Conservation (phyloP, 345 rosid genomes). For the Populus alba region DNA sequence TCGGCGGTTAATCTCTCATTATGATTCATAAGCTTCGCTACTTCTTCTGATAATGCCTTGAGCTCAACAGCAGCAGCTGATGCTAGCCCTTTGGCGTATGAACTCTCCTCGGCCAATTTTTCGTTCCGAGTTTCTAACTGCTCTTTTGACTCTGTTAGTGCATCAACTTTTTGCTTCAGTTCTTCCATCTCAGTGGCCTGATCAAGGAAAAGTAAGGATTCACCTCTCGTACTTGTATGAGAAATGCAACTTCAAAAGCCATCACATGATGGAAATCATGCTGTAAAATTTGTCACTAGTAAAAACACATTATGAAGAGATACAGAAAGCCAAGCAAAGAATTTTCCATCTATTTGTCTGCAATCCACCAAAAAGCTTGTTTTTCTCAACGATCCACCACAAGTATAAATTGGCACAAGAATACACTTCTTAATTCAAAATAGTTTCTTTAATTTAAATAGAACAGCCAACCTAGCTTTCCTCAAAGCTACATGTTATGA, state of each 20-base stretch:
- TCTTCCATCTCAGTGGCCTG: slow-evolving; percentile 74
- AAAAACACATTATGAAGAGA: neutral
- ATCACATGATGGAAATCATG: neutral
- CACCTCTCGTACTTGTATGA: slow-evolving; percentile 1
- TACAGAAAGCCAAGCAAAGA: neutral
- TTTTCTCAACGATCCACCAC: neutral
- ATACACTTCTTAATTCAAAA: neutral
- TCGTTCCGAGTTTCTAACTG: slow-evolving; percentile 71
- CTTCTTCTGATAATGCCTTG: slow-evolving; percentile 95
- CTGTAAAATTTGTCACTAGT: neutral
- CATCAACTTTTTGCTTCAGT: slow-evolving; percentile 57
- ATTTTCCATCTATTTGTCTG: neutral
- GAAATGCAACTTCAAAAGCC: neutral
- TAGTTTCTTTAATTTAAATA: neutral
- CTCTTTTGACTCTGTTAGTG: slow-evolving; percentile 60
- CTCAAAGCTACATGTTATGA: neutral
- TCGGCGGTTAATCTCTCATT: slow-evolving; percentile 78
- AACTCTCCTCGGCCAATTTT: slow-evolving; percentile 89
- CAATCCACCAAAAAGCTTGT: neutral
- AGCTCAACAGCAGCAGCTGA: slow-evolving; percentile 99
- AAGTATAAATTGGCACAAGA: neutral
- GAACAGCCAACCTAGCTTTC: neutral
- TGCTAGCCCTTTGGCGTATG: slow-evolving; percentile 97
- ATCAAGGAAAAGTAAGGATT: slow-evolving; percentile 16
- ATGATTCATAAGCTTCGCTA: slow-evolving; percentile 89